phyloP scores from a whole-genome alignment of 164 flowering plant genomes.

The Warburgia ugandensis region DNA sequence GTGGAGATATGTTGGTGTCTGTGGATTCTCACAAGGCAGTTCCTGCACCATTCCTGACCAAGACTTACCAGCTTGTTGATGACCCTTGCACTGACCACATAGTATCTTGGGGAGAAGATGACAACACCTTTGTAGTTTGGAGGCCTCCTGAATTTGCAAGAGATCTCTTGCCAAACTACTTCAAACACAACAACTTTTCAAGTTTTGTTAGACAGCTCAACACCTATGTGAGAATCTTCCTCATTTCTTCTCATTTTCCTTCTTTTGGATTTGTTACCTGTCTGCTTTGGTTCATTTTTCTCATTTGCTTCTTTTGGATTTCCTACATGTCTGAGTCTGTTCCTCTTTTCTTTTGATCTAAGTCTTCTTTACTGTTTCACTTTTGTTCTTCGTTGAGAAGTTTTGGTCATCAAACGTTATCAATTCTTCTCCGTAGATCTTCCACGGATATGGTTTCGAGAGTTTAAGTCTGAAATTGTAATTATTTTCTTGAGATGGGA shows the following conservation, averaged over 20 bases:
- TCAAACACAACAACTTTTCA: slow-evolving; percentile 67
- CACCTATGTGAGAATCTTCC: slow-evolving; percentile 33
- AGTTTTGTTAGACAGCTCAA: slow-evolving; percentile 65
- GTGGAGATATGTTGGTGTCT: slow-evolving; percentile 31
- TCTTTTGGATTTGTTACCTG: background rate
- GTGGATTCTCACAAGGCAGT: slow-evolving; percentile 34
- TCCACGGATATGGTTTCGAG: too few relatives aligned
- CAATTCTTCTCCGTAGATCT: too few relatives aligned
- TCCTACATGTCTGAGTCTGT: background rate
- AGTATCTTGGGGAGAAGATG: slow-evolving; percentile 51
- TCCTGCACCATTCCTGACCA: slow-evolving; percentile 50
- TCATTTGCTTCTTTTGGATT: background rate
- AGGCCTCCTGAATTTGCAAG: slow-evolving; percentile 49
- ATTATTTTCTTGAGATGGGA: too few relatives aligned
- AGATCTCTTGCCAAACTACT: slow-evolving; percentile 48
- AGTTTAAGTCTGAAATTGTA: too few relatives aligned
- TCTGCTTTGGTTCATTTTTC: background rate
- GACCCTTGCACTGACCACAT: slow-evolving; percentile 42
- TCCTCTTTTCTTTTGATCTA: background rate
- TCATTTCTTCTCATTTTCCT: background rate
- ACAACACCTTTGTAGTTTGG: slow-evolving; percentile 52
- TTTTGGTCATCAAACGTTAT: too few relatives aligned
- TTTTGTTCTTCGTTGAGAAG: too few relatives aligned
- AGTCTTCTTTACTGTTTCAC: too few relatives aligned
- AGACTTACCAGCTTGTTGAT: slow-evolving; percentile 53